phyloP scores from a whole-genome alignment of 2,329 filamentous ascomycete species.

The Tympanopsis confertula region DNA sequence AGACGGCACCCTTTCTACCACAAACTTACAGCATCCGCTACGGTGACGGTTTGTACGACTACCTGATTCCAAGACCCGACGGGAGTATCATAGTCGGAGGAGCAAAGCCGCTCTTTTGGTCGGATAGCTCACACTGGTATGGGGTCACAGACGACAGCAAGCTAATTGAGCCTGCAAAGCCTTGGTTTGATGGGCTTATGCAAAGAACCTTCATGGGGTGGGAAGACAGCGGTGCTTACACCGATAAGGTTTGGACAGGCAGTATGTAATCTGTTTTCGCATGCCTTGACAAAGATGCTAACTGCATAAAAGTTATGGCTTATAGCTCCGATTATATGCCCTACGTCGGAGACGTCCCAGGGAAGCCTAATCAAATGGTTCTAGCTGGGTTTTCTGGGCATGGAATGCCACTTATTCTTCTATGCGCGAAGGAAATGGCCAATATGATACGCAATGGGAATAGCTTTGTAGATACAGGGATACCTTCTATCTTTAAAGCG shows the following conservation, averaged over 20 bases:
- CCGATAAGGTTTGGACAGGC: slow-evolving; percentile 12
- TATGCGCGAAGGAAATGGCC: neutral
- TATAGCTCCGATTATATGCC: neutral
- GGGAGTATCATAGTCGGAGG: slow-evolving; percentile 23
- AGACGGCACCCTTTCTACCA: slow-evolving; percentile 6
- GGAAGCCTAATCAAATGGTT: neutral
- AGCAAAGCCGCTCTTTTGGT: slow-evolving; percentile 15
- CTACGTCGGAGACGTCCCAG: neutral
- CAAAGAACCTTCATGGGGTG: slow-evolving; percentile 27
- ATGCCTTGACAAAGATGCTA: no score
- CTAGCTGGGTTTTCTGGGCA: neutral
- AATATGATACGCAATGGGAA: neutral
- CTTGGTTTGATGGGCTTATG: slow-evolving; percentile 29
- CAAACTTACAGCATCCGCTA: slow-evolving; percentile 5
- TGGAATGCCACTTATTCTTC: neutral
- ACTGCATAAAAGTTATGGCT: slow-evolving; percentile 6
- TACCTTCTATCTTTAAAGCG: neutral
- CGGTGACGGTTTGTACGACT: slow-evolving; percentile 8
- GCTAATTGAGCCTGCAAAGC: slow-evolving; percentile 18
- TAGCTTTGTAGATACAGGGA: neutral
- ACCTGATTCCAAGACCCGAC: slow-evolving; percentile 15
- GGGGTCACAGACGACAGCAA: slow-evolving; percentile 24
- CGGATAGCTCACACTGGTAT: slow-evolving; percentile 19
- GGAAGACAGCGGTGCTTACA: slow-evolving; percentile 21
- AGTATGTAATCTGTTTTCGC: no score